Base-by-base conservation (phyloP, 1,284 basidiomycete species). In the Malassezia psittaci region DNA sequence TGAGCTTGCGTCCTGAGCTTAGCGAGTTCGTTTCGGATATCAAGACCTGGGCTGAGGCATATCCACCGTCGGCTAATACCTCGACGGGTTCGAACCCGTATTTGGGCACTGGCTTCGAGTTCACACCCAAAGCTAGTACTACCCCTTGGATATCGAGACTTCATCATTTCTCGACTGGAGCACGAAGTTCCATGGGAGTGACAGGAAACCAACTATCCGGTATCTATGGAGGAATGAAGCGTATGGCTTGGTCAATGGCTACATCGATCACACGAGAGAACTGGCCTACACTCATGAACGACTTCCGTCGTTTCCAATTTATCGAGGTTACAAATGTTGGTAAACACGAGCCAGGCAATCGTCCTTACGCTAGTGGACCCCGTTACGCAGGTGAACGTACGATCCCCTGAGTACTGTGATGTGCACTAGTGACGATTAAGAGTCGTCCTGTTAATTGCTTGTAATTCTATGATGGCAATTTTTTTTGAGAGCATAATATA, bases 191-290 rank as follows among this genome's bases (percentile, higher is more conserved):
- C 3, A 52, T 52, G 51, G 51, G 51, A 16, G 43, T 52, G 3
- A 52, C 51, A 12, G 51, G 51, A 5, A 52, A 52, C n/a, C 51
- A 52, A 24, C 33, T 52, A 10, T 52, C 51, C 18, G 51, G 51
- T 11, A 52, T 52, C 33, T 52, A 52, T 18, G 51, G 51, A 3
- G 51, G 51, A 10, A 35, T 52, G 8, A 52, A 52, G 33, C 42
- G 51, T 9, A 45, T 52, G 34, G 51, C 51, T 8, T 52, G 51
- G 51, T 52, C 51, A 7, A 52, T 52, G 15, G 42, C 51, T 38
- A 52, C 51, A 24, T 43, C 51, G 8, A 52, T 52, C n/a, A 52
- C 51, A 2, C n/a, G 24, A 19, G 51, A 52, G 21, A 52, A 38
- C 35, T 52, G 51, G 51, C 51, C 51, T 5, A 43, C 35, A 6